Percentiles rank a stretch among this genome's conserved stretches.
Conservation (phyloP, 2,329 filamentous ascomycete genomes). For the Trichoderma pleuroti region DNA sequence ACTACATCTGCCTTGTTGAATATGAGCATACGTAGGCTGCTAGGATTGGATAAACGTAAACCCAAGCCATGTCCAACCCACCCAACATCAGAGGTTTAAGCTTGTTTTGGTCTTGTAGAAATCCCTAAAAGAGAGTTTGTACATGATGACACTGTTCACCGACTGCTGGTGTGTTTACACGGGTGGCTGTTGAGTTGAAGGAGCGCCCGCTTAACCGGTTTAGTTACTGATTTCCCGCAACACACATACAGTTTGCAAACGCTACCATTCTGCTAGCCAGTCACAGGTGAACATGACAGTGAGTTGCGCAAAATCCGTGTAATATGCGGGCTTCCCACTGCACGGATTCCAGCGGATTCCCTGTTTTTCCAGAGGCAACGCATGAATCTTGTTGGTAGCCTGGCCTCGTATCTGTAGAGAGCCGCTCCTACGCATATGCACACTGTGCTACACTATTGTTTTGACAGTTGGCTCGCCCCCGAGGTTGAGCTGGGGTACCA, state of each 20-base stretch:
- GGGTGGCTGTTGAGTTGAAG: not conserved
- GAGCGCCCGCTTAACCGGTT: conserved; percentile 1
- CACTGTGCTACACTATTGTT: not conserved
- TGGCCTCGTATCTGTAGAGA: not conserved
- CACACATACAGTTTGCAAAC: not conserved
- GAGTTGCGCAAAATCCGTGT: not conserved
- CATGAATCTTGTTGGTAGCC: not conserved
- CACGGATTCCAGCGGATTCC: not conserved
- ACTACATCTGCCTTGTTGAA: not conserved
- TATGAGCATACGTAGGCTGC: not conserved
- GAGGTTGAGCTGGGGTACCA: not conserved
- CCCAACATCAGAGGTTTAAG: not conserved
- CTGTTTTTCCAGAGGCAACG: not conserved
- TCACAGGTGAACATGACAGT: not conserved
- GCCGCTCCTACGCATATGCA: not conserved
- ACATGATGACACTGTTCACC: not conserved
- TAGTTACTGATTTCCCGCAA: not conserved
- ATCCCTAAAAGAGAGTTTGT: not conserved
- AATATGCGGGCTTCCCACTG: not conserved
- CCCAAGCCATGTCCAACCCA: not conserved
- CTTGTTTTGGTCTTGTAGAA: not conserved
- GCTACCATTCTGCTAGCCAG: not conserved
- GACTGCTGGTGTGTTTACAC: not conserved
- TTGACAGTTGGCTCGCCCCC: not conserved
- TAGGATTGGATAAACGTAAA: not conserved